Percentiles rank a stretch among this genome's conserved stretches.
phyloP scores from a whole-genome alignment of 352 stramenopile species.

The Globisporangium polare region DNA sequence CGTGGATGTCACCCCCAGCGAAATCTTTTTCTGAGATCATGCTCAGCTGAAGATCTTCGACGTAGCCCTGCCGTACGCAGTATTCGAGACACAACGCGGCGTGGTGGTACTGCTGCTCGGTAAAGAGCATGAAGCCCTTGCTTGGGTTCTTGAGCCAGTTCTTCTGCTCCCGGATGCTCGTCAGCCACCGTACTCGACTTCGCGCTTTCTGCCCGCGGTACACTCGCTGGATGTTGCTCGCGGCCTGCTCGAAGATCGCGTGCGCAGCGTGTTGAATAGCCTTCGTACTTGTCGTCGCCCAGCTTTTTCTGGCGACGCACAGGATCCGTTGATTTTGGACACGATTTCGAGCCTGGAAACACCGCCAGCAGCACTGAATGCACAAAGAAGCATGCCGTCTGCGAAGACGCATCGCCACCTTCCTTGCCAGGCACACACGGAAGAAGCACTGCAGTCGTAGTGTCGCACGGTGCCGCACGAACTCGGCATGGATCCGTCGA shows the following conservation, averaged over 20 bases:
- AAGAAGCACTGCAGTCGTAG: slow-evolving; percentile 42
- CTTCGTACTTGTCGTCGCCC: slow-evolving; percentile 13
- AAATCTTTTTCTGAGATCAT: background rate
- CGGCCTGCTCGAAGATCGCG: slow-evolving; percentile 22
- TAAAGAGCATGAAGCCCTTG: slow-evolving; percentile 40
- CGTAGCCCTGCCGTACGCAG: slow-evolving; percentile 43
- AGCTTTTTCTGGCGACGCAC: slow-evolving; percentile 16
- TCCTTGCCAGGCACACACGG: slow-evolving; percentile 32
- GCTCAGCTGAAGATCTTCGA: slow-evolving; percentile 5
- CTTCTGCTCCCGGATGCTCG: slow-evolving; percentile 25
- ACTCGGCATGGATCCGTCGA: slow-evolving; percentile 17
- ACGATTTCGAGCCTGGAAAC: slow-evolving; percentile 19
- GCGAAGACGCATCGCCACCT: slow-evolving; percentile 23
- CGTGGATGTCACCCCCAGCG: background rate
- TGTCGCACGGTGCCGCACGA: slow-evolving; percentile 19
- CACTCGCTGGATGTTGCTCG: slow-evolving; percentile 35
- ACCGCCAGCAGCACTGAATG: slow-evolving; percentile 55
- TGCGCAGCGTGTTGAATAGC: slow-evolving; percentile 20
- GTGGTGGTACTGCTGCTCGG: slow-evolving; percentile 27
- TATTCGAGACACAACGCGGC: slow-evolving; percentile 49
- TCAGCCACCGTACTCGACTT: slow-evolving; percentile 28
- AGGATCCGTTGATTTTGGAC: slow-evolving; percentile 21
- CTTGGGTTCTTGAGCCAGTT: slow-evolving; percentile 53
- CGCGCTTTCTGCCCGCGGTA: slow-evolving; percentile 40
- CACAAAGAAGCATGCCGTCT: slow-evolving; percentile 22